Evolutionary conservation across 2,329 filamentous ascomycete genomes (phyloP).

Genomic region (Epichloe aotearoae): DNA sequence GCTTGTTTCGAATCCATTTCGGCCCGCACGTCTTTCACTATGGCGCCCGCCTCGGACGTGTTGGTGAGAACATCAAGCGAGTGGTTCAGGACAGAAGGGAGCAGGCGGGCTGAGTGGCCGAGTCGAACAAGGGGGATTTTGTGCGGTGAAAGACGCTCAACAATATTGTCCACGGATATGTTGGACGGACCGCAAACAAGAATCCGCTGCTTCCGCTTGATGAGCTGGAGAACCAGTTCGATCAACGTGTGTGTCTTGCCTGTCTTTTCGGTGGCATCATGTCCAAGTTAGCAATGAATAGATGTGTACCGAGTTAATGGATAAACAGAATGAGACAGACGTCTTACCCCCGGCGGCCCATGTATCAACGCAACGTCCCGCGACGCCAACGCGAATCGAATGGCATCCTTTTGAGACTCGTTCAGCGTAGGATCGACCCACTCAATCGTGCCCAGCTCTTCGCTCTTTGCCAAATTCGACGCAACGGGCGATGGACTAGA

Average conservation of each 20-base stretch:
- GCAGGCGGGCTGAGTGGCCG: constrained; percentile 79
- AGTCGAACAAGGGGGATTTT: constrained; percentile 78
- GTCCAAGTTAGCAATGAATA: neutral
- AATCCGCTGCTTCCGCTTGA: constrained; percentile 58
- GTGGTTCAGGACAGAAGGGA: constrained; percentile 78
- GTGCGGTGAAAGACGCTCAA: constrained; percentile 75
- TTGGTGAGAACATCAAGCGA: constrained; percentile 84
- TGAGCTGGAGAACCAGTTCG: constrained; percentile 83
- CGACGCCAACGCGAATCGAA: constrained; percentile 71
- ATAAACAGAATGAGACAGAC: neutral
- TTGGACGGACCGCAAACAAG: constrained; percentile 96
- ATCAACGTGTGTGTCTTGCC: constrained; percentile 96
- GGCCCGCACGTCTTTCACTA: constrained; percentile 77
- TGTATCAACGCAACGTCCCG: constrained; percentile 82
- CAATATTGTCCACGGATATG: constrained; percentile 95
- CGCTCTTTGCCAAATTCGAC: constrained; percentile 26
- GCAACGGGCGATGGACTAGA: constrained; percentile 37
- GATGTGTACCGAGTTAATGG: no score
- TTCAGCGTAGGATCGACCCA: constrained; percentile 53
- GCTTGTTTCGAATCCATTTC: constrained; percentile 92
- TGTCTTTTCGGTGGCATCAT: constrained; percentile 32
- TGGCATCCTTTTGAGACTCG: constrained; percentile 53
- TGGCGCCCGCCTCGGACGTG: constrained; percentile 76
- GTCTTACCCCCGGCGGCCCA: constrained; percentile 64
- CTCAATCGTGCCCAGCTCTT: constrained; percentile 32